These are phyloP conservation scores for Lentinula aciculospora DNA, from an alignment of 768 basidiomycete species.

Conservation along the genomic window DNA sequence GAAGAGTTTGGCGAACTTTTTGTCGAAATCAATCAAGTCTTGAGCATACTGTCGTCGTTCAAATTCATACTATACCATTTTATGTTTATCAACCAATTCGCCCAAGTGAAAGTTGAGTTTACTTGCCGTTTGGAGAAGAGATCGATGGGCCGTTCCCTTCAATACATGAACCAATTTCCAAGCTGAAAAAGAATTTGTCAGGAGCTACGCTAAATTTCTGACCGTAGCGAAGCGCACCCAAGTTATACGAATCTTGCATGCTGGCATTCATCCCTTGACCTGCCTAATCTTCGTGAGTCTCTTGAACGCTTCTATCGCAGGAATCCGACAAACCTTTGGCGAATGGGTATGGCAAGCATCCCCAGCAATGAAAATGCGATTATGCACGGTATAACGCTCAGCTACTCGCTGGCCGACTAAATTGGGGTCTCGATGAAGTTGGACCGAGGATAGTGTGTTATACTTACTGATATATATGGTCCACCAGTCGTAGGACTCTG, in stretches of 20 bases:
- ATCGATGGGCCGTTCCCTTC: slow-evolving; percentile 43
- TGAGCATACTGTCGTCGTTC: slow-evolving; percentile 67
- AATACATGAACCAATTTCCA: slow-evolving; percentile 62
- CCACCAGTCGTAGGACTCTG: slow-evolving; percentile 61
- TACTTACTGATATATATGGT: slow-evolving; percentile 63
- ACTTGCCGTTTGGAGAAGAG: slow-evolving; percentile 44
- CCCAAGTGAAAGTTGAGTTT: background rate
- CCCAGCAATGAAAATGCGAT: slow-evolving; percentile 71
- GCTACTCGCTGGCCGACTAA: slow-evolving; percentile 74
- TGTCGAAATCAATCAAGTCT: slow-evolving; percentile 70
- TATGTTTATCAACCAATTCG: background rate
- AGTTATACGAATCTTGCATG: slow-evolving; percentile 72
- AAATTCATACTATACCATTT: slow-evolving; percentile 47
- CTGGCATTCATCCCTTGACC: slow-evolving; percentile 78
- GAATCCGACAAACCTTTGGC: slow-evolving; percentile 44
- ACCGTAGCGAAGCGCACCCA: slow-evolving; percentile 28
- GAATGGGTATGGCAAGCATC: slow-evolving; percentile 72
- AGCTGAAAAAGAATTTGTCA: slow-evolving; percentile 20
- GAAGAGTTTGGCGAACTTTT: slow-evolving; percentile 58
- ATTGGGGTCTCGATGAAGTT: too few relatives aligned
- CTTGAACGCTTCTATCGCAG: background rate
- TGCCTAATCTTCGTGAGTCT: slow-evolving; percentile 14
- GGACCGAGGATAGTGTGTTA: background rate
- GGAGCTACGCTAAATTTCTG: background rate
- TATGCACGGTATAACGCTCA: slow-evolving; percentile 49